Evolutionary conservation across 192 early-diverging fungal genomes (phyloP), one percentile per base, ranked within the genome.

Genomic region (Coemansia sp.): DNA sequence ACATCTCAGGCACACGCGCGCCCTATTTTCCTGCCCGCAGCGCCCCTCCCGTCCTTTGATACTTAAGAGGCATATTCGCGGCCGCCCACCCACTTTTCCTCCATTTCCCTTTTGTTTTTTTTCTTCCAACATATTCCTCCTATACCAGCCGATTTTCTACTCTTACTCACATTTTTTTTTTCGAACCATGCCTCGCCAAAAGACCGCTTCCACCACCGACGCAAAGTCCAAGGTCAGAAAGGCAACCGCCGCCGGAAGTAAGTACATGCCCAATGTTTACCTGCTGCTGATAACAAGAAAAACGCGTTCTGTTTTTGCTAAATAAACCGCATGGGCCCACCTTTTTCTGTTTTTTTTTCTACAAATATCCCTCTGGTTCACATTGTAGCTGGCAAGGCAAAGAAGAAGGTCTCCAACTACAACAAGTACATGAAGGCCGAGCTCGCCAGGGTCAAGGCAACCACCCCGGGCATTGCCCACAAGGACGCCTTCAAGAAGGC

Each of bases 381-480:
- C 25, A 9, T 22, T 54, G 52, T 54, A 54, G 52, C 52, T 54
- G 52, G 52, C 52, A 54, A 54, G 52, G 22, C 52, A 54, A 54
- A 54, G 25, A 84, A 84, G 70, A 87, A 85, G 78, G 54, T 84
- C 49, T 85, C 86, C 29, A 76, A 85, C 57, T 90, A 90, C 80
- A 88, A 90, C 81, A 79, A 77, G 67, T 89, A 82, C 73, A 89
- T 89, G 87, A 89, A 89, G 83, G 55, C 69, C n/a, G 83, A 88
- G 81, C 77, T 90, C 13, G 70, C 85, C 68, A 86, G 86, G 73
- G 83, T 86, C 84, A 90, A 90, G 85, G 66, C 67, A 22, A 69
- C 76, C 66, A 80, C 86, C 72, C 87, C 89, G 17, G 57, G 59
- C 50, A 73, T 89, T 40, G 59, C 71, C 59, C 89, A 90, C 82